Evolutionary conservation across 306 rosid species (phyloP).

Genomic region (Lithocarpus polystachyus): DNA sequence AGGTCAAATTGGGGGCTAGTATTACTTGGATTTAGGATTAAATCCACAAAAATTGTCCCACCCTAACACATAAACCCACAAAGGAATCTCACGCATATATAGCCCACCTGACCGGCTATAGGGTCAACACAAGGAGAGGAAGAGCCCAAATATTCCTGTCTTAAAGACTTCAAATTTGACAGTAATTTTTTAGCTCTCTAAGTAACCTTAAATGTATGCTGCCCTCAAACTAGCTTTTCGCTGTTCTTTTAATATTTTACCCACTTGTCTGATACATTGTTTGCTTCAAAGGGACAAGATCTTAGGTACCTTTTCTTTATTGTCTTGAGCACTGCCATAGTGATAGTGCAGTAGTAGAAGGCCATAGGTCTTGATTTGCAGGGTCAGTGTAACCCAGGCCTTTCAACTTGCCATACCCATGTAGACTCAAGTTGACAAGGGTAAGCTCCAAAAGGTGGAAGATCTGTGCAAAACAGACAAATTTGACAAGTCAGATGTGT

Average conservation of each 20-base stretch:
- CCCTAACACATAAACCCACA: not conserved
- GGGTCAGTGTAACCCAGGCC: not conserved
- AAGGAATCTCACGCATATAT: not conserved
- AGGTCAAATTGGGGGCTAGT: not conserved
- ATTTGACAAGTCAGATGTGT: not conserved
- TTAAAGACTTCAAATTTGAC: not conserved
- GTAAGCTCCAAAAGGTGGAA: not conserved
- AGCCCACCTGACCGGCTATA: not conserved
- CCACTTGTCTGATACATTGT: not conserved
- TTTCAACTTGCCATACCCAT: not conserved
- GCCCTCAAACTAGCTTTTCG: not conserved
- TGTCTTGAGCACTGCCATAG: not conserved
- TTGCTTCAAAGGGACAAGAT: not conserved
- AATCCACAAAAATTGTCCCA: not conserved
- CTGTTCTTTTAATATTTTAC: not conserved
- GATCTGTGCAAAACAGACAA: not conserved
- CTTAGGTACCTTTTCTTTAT: not conserved
- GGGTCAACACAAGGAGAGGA: not conserved
- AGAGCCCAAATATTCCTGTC: not conserved
- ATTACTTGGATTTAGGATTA: not conserved
- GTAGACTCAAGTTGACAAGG: not conserved
- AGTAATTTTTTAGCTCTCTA: not conserved
- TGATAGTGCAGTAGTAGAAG: not conserved
- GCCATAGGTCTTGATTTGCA: no score
- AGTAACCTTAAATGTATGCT: not conserved